Evolutionary conservation across 495 filamentous ascomycete genomes (phyloP).

Genomic region (Tetracladium setigerum): DNA sequence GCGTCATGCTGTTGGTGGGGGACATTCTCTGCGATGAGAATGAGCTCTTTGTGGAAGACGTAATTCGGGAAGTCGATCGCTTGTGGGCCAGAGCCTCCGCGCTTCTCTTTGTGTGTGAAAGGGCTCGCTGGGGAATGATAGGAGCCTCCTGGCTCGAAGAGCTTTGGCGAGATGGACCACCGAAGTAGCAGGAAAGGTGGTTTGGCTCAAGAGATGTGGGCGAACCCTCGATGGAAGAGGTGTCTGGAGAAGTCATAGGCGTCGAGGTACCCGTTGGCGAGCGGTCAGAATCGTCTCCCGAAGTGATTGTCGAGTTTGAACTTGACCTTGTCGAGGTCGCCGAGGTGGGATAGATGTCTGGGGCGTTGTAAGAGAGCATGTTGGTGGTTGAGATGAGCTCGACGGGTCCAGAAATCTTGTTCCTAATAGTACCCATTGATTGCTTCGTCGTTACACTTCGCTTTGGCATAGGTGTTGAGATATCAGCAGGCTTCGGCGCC

Average conservation of each 20-base stretch:
- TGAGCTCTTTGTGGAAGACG: constrained; percentile 27
- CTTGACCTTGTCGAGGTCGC: constrained; percentile 45
- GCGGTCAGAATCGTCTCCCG: constrained; percentile 19
- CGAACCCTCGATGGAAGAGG: constrained; percentile 53
- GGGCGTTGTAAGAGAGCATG: constrained; percentile 89
- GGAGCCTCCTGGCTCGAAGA: constrained; percentile 39
- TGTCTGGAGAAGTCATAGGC: constrained; percentile 65
- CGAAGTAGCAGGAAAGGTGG: constrained; percentile 78
- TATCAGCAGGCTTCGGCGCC: constrained; percentile 1
- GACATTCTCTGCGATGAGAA: constrained; percentile 21
- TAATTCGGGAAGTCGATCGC: constrained; percentile 48
- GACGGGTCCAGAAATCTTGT: constrained; percentile 81
- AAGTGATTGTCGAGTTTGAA: constrained; percentile 5
- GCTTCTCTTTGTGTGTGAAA: constrained; percentile 74
- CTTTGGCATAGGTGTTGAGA: constrained; percentile 27
- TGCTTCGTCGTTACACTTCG: constrained; percentile 39
- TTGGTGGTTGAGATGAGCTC: constrained; percentile 91
- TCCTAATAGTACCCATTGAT: constrained; percentile 30
- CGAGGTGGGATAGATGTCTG: constrained; percentile 55
- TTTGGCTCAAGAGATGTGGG: constrained; percentile 58
- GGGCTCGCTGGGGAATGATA: constrained; percentile 62
- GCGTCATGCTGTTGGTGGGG: constrained; percentile 25
- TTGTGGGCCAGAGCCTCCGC: constrained; percentile 53
- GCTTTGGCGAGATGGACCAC: constrained; percentile 31
- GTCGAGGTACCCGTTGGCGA: constrained; percentile 49